These are phyloP conservation scores for Serendipita sp. DNA, from an alignment of 768 basidiomycete genomes.

Conservation along the genomic window DNA sequence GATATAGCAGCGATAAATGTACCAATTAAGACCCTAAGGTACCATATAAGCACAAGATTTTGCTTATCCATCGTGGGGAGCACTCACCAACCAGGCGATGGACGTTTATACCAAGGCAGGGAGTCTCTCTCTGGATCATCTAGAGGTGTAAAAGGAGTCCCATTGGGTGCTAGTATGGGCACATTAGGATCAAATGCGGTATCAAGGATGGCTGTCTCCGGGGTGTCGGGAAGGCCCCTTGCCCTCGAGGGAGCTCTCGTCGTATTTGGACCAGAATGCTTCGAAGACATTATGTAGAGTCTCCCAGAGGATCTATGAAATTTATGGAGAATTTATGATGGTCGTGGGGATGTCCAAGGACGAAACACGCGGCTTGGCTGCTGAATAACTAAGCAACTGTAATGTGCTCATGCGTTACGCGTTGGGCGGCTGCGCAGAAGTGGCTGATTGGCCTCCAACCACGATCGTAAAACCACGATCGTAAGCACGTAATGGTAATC, in stretches of 20 bases:
- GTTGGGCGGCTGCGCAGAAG: not conserved
- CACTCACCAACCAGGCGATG: conserved; percentile 57
- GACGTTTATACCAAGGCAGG: conserved; percentile 60
- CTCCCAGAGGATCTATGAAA: not conserved
- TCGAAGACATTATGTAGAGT: too few species aligned
- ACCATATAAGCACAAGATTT: conserved; percentile 28
- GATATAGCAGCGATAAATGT: conserved; percentile 42
- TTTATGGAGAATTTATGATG: not conserved
- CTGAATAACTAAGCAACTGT: too few species aligned
- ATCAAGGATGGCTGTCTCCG: not conserved
- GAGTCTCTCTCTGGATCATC: not conserved
- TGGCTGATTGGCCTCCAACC: not conserved
- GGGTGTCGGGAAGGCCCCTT: not conserved
- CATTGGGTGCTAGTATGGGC: not conserved
- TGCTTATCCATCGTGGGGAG: not conserved
- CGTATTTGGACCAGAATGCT: too few species aligned
- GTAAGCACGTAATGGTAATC: not conserved
- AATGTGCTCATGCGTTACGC: not conserved
- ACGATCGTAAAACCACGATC: conserved; percentile 6
- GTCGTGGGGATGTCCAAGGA: not conserved
- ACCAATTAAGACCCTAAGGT: conserved; percentile 39
- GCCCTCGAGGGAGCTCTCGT: not conserved
- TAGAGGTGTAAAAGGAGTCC: not conserved
- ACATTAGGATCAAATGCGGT: not conserved
- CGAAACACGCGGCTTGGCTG: not conserved